These are phyloP conservation scores for Xerocomus potaroensis DNA, from an alignment of 768 basidiomycete species.

Conservation along the genomic window DNA sequence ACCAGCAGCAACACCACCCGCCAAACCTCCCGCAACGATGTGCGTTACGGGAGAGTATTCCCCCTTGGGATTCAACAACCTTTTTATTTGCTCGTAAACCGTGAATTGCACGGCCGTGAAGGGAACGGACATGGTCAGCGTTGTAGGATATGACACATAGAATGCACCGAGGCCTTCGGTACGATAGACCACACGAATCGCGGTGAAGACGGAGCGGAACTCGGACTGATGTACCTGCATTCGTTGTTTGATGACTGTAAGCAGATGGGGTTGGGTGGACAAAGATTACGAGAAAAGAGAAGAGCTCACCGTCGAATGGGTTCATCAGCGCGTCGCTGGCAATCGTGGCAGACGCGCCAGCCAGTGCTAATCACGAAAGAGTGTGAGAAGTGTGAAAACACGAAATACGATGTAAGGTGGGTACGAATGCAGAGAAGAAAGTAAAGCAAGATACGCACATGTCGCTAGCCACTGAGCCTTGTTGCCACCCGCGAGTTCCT, in stretches of 20 bases:
- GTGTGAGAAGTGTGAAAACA: constrained; percentile 5
- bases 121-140: constrained; percentile 92
- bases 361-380: constrained; percentile 58
- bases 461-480: constrained; percentile 66
- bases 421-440: no score
- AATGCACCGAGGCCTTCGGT: constrained; percentile 88
- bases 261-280: constrained; percentile 15
- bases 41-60: constrained; percentile 93
- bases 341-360: constrained; percentile 92
- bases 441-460: constrained; percentile 49
- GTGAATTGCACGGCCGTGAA: constrained; percentile 99
- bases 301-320: constrained; percentile 88
- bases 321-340: constrained; percentile 98
- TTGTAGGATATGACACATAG: constrained; percentile 98
- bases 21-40: constrained; percentile 85
- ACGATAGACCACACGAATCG: constrained; percentile 78
- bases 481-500: constrained; percentile 90
- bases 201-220: constrained; percentile 83
- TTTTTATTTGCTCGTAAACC: constrained; percentile 92
- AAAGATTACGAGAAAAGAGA: background rate
- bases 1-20: constrained; percentile 91
- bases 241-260: constrained; percentile 93
- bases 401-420: background rate
- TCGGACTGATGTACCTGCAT: constrained; percentile 97
- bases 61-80: constrained; percentile 75